Base-by-base conservation (phyloP, 495 filamentous ascomycete species). In the Pseudomonodictys pantanalensis region DNA sequence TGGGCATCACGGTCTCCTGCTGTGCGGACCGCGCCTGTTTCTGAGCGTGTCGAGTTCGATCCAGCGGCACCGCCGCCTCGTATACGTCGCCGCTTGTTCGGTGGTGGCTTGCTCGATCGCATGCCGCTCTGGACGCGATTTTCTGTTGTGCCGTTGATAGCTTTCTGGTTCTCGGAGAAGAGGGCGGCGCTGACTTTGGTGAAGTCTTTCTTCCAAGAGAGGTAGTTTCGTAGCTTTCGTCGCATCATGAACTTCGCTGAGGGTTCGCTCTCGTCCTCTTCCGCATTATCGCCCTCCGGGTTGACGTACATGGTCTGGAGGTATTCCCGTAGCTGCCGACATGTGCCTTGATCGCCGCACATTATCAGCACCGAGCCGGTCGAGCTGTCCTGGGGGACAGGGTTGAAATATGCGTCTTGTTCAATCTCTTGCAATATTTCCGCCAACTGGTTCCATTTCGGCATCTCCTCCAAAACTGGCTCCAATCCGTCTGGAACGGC, bases 401-500 rank as follows among this genome's bases (percentile, higher is more conserved):
- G 90, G 59, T 95, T 90, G 49, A 95, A 84, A 67, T 95, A 95
- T 33, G 87, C 79, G 63, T 97, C 95, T 52, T 86, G 83, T 62
- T 97, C 95, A 64, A 97, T 97, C 72, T 98, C 93, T 45, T 90
- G 87, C 2, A 98, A 76, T 6, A 96, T 83, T 28, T 96, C 90
- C 33, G 90, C 85, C 15, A 98, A 78, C 15, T 92, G 73, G 24
- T 81, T 81, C 93, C 93, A 98, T 68, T 98, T 98, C 7, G 93
- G 95, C 54, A 91, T 86, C 69, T 95, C 91, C 73, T 98, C 93
- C 15, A 98, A 76, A 1, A 93, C 87, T n/a, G 93, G 91, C 10
- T 84, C 78, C n/a, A 98, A 80, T 1, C 86, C 81, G 42, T 90
- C 83, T 28, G 82, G 79, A 38, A 85, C 47, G 83, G 52, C 64